A percentile compares a stretch with the other conserved stretches of the same genome.
Conservation (phyloP, 192 early-diverging fungal species). For the Backusella morwellensis region DNA sequence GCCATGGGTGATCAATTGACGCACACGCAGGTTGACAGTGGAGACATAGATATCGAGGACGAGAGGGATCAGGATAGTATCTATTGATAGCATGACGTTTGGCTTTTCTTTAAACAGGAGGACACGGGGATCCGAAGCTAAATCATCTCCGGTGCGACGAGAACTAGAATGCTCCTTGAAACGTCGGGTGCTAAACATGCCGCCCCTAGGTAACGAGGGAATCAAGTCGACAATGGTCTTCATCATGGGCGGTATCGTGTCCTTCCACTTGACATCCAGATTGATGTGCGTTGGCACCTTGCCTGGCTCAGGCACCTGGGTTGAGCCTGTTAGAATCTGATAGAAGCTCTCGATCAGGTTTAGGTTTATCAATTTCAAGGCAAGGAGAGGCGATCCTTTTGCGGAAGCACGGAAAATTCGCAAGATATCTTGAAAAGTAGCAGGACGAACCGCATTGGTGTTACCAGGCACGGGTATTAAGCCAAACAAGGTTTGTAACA, state of each 20-base stretch:
- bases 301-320: constrained; percentile 21
- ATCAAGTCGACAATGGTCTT: constrained; percentile 56
- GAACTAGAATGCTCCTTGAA: constrained; percentile 18
- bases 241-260: constrained; percentile 40
- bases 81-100: constrained; percentile 36
- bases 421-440: constrained; percentile 54
- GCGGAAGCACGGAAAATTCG: constrained; percentile 54
- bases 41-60: constrained; percentile 70
- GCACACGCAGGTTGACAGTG: constrained; percentile 60
- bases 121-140: constrained; percentile 28
- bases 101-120: constrained; percentile 41
- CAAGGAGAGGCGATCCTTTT: constrained; percentile 51
- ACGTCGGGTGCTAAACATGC: constrained; percentile 23
- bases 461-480: constrained; percentile 50
- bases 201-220: constrained; percentile 53
- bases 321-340: constrained; percentile 39
- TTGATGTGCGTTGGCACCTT: constrained; percentile 22
- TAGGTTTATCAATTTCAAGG: constrained; percentile 38
- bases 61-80: constrained; percentile 61
- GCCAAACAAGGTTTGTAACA: constrained; percentile 56
- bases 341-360: constrained; percentile 45
- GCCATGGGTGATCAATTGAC: constrained; percentile 64
- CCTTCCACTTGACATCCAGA: constrained; percentile 28
- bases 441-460: constrained; percentile 34
- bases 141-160: constrained; percentile 19